A percentile compares a stretch with the other conserved stretches of the same genome.
These are phyloP conservation scores for Cucumis cinereus DNA, from an alignment of 306 rosid species.

Conservation along the genomic window DNA sequence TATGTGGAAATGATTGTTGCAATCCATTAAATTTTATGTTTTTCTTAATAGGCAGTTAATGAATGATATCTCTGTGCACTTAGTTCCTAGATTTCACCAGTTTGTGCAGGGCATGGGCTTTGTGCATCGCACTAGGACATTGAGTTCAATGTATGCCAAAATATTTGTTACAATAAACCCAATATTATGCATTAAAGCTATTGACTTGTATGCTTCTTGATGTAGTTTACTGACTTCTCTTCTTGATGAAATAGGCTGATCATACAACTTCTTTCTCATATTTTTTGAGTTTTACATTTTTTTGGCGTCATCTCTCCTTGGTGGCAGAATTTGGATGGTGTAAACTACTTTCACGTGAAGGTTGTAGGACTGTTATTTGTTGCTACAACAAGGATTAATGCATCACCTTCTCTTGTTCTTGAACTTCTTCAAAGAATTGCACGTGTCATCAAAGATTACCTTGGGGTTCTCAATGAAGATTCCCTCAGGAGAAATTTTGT, in stretches of 20 bases:
- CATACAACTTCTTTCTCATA: background rate
- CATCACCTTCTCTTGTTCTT: constrained; percentile 72
- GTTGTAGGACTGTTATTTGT: constrained; percentile 81
- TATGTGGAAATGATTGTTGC: background rate
- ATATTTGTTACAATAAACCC: too few species aligned
- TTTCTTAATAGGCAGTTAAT: background rate
- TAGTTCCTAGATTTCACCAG: background rate
- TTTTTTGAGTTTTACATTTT: background rate
- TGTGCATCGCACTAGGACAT: background rate
- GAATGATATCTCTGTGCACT: background rate
- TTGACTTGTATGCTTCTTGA: background rate
- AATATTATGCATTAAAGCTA: background rate
- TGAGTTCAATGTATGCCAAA: background rate
- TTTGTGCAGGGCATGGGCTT: background rate
- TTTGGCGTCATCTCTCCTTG: background rate
- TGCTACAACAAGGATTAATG: constrained; percentile 70
- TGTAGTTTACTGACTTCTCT: background rate
- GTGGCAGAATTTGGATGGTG: constrained; percentile 72
- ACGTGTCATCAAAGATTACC: constrained; percentile 81
- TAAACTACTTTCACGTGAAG: constrained; percentile 83
- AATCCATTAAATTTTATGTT: background rate
- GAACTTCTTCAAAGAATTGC: constrained; percentile 84
- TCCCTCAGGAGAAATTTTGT: constrained; percentile 80
- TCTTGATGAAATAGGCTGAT: background rate
- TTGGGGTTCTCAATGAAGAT: constrained; percentile 86